Evolutionary conservation across 2,329 filamentous ascomycete species (phyloP).

Genomic region (Exserohilum rostratum): DNA sequence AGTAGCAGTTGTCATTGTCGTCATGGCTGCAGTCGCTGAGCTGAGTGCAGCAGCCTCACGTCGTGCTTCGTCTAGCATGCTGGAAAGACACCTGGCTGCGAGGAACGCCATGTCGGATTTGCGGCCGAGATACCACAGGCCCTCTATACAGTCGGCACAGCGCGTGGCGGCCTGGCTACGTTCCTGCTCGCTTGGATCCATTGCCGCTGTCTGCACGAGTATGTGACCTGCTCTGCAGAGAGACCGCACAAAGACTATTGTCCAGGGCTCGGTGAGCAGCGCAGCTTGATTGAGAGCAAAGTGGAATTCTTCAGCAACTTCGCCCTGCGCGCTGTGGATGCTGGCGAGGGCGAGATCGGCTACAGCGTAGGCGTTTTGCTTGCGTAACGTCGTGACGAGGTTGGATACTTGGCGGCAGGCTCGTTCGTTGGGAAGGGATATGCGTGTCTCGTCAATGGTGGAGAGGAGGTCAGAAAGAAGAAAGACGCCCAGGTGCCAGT

Average conservation of each 20-base stretch:
- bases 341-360: constrained; percentile 28
- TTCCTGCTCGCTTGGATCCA: not conserved
- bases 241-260: constrained; percentile 49
- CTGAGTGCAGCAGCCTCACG: not conserved
- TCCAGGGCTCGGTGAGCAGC: constrained; percentile 65
- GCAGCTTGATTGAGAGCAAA: constrained; percentile 61
- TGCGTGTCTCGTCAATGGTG: constrained; percentile 55
- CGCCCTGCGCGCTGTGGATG: constrained; percentile 22
- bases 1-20: not conserved
- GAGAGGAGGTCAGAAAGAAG: constrained; percentile 60
- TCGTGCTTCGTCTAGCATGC: constrained; percentile 18
- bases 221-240: constrained; percentile 9
- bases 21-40: not conserved
- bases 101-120: constrained; percentile 60
- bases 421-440: constrained; percentile 47
- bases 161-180: constrained; percentile 38
- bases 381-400: constrained; percentile 33
- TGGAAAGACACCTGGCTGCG: constrained; percentile 43
- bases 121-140: constrained; percentile 60
- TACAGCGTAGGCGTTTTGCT: constrained; percentile 52
- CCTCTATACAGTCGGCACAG: constrained; percentile 58
- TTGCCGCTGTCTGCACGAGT: constrained; percentile 19
- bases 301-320: constrained; percentile 53
- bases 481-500: constrained; percentile 64
- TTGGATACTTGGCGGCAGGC: constrained; percentile 56